Conservation (phyloP, 768 basidiomycete species). For the Tephrocybe sp. region DNA sequence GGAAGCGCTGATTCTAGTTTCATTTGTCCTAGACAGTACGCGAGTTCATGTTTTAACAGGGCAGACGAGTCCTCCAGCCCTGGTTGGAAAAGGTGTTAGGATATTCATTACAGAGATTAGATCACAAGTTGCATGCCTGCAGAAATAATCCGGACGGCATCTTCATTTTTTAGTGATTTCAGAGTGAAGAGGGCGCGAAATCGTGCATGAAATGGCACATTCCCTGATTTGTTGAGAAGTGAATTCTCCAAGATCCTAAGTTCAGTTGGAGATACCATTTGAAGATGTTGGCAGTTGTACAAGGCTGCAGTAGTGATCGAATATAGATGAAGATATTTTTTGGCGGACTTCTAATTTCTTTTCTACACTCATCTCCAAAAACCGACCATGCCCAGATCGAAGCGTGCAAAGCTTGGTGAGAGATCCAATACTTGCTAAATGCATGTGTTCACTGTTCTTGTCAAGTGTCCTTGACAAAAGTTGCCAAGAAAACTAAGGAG, state of each 20-base stretch:
- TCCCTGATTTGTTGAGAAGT: conserved; percentile 75
- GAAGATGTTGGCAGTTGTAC: conserved; percentile 15
- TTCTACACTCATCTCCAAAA: conserved; percentile 20
- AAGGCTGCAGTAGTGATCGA: conserved; percentile 26
- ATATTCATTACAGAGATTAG: conserved; percentile 11
- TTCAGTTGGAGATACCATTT: conserved; percentile 44
- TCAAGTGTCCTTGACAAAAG: conserved; percentile 91
- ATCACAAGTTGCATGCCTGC: conserved; percentile 55
- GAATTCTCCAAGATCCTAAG: conserved; percentile 69
- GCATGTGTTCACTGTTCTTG: conserved; percentile 10
- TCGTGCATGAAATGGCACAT: conserved; percentile 78
- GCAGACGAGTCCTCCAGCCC: conserved; percentile 88
- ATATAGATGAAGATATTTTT: conserved; percentile 29
- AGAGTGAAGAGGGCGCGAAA: conserved; percentile 93
- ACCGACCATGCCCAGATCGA: conserved; percentile 81
- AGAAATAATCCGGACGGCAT: conserved; percentile 83
- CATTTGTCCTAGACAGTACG: conserved; percentile 96
- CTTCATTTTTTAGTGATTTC: conserved; percentile 76
- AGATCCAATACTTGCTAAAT: conserved; percentile 4
- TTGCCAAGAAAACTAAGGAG: conserved; percentile 89
- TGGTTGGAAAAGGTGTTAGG: conserved; percentile 28
- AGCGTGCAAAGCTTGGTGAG: conserved; percentile 85
- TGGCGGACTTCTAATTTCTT: conserved; percentile 48
- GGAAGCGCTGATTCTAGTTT: conserved; percentile 73
- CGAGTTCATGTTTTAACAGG: conserved; percentile 93